Percentiles rank a stretch among this genome's conserved stretches.
Evolutionary conservation across 805 yeast species (phyloP).

Genomic region (Lipomyces starkeyi): DNA sequence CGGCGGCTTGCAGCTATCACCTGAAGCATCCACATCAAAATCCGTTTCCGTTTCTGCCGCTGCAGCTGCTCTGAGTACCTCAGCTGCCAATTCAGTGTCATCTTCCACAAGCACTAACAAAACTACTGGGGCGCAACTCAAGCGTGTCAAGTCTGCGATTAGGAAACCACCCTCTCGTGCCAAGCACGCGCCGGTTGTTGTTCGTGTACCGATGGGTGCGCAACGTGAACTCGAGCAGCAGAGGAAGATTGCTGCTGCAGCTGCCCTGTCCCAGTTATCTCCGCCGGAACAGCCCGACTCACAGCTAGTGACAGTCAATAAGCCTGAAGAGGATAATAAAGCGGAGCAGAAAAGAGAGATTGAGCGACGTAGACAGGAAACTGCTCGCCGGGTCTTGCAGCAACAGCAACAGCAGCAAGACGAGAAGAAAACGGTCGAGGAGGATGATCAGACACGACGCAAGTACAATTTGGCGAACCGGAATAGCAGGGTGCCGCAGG

Average conservation of each 20-base stretch:
- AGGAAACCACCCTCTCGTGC: slow-evolving; percentile 25
- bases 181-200: slow-evolving; percentile 40
- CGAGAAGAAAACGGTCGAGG: slow-evolving; percentile 20
- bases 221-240: slow-evolving; percentile 41
- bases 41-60: slow-evolving; percentile 8
- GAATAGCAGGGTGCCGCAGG: slow-evolving; percentile 26
- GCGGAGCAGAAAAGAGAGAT: slow-evolving; percentile 32
- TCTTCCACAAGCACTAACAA: background rate
- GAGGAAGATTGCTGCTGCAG: slow-evolving; percentile 35
- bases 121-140: slow-evolving; percentile 4
- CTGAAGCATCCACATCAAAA: slow-evolving; percentile 15
- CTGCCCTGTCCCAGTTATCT: slow-evolving; percentile 6
- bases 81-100: background rate
- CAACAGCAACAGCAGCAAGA: slow-evolving; percentile 26
- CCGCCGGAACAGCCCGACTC: background rate
- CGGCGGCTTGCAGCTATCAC: slow-evolving; percentile 26
- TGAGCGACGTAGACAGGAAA: slow-evolving; percentile 36
- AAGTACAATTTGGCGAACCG: slow-evolving; percentile 21
- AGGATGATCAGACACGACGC: slow-evolving; percentile 21
- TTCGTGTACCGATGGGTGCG: slow-evolving; percentile 40
- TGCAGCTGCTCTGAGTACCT: slow-evolving; percentile 6
- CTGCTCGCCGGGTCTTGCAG: slow-evolving; percentile 26
- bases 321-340: slow-evolving; percentile 23
- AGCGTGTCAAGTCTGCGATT: slow-evolving; percentile 33
- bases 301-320: background rate